These are phyloP conservation scores for Sporothrix variecibatus DNA, from an alignment of 2,329 filamentous ascomycete species.

Conservation along the genomic window DNA sequence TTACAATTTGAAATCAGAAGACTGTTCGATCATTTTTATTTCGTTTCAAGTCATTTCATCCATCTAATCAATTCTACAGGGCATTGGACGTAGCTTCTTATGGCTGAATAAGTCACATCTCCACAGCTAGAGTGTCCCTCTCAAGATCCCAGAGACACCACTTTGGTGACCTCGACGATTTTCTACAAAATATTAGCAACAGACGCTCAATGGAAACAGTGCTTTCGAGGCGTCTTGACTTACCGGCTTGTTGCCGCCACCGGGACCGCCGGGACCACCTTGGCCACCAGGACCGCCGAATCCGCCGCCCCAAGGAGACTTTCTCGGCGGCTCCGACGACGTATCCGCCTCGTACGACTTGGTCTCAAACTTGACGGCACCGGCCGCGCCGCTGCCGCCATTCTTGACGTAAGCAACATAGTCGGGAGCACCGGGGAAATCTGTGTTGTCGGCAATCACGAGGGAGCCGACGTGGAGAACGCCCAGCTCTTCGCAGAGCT, in stretches of 20 bases:
- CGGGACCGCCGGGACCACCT: not conserved
- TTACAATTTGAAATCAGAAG: not conserved
- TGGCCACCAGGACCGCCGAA: not conserved
- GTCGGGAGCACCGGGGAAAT: conserved; percentile 46
- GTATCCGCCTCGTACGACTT: conserved; percentile 24
- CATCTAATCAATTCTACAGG: not conserved
- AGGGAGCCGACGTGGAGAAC: conserved; percentile 39
- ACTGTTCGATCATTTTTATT: not conserved
- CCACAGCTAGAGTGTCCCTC: not conserved
- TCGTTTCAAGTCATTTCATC: not conserved
- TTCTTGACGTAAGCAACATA: conserved; percentile 45
- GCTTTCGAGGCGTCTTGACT: not conserved
- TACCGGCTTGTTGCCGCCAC: not conserved
- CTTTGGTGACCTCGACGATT: conserved; percentile 5
- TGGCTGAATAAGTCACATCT: not conserved
- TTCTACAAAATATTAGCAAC: not conserved
- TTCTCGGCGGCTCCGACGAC: not conserved
- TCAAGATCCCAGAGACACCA: conserved; percentile 6
- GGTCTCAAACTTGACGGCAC: conserved; percentile 35
- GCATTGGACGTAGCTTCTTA: not conserved
- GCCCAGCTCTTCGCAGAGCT: conserved; percentile 39
- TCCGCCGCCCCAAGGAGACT: not conserved
- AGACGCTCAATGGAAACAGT: not conserved
- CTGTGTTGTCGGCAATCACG: conserved; percentile 48
- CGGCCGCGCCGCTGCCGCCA: conserved; percentile 32